Evolutionary conservation across 2,329 filamentous ascomycete species (phyloP).

Genomic region (Atkinsonella hypoxylon): DNA sequence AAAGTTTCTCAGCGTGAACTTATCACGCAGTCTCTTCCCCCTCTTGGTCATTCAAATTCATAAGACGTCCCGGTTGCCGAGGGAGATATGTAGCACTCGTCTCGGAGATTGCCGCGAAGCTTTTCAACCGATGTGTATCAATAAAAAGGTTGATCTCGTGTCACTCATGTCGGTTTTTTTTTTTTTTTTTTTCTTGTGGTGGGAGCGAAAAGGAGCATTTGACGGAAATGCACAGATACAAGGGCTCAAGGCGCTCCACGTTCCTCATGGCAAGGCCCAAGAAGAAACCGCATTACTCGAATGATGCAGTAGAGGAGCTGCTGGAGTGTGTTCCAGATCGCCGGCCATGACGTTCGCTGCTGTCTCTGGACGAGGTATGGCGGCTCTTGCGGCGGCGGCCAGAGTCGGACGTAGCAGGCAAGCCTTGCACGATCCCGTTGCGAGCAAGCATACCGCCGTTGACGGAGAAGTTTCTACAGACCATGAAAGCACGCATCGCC

Average conservation of each 20-base stretch:
- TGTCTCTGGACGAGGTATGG: conserved; percentile 35
- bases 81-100: conserved; percentile 17
- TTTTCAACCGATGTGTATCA: conserved; percentile 23
- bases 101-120: conserved; percentile 24
- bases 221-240: neutral
- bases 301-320: conserved; percentile 49
- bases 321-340: conserved; percentile 48
- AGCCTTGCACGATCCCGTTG: conserved; percentile 55
- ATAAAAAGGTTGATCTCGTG: neutral
- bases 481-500: conserved; percentile 92
- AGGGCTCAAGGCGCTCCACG: conserved; percentile 3
- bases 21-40: conserved; percentile 1
- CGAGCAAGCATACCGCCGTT: conserved; percentile 82
- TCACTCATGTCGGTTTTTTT: neutral
- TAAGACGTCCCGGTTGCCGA: conserved; percentile 6
- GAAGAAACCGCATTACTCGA: conserved; percentile 31
- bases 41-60: conserved; percentile 2
- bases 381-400: conserved; percentile 40
- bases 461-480: conserved; percentile 93
- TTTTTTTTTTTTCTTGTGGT: neutral
- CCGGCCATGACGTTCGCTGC: conserved; percentile 31
- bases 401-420: conserved; percentile 39
- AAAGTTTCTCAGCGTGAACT: neutral
- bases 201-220: neutral
- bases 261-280: neutral